Percentiles rank a stretch among this genome's conserved stretches.
phyloP scores from a whole-genome alignment of 2,329 filamentous ascomycete species.

The Nectriaceae sp. region DNA sequence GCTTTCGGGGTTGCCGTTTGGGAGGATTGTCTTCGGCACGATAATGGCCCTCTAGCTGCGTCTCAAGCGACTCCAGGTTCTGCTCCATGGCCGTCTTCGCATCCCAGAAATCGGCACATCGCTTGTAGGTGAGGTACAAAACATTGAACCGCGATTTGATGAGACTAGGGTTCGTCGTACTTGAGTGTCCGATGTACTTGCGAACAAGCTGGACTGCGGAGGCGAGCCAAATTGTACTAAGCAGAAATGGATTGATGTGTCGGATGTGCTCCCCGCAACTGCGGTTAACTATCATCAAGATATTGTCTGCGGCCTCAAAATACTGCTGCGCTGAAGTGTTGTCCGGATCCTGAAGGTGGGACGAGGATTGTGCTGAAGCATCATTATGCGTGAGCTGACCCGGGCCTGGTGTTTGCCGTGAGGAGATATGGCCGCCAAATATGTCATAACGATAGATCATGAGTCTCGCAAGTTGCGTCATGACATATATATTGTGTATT shows the following conservation, averaged over 20 bases:
- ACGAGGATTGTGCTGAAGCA: not conserved
- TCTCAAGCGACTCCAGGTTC: constrained; percentile 28
- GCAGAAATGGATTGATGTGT: constrained; percentile 2
- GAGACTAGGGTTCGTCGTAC: constrained; percentile 5
- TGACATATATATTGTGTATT: constrained; percentile 35
- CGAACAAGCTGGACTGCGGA: constrained; percentile 12
- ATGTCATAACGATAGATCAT: constrained; percentile 36
- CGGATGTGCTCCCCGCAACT: constrained; percentile 2
- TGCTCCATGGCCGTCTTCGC: constrained; percentile 26
- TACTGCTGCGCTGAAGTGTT: not conserved
- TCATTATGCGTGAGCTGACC: not conserved
- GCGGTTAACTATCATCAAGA: not conserved
- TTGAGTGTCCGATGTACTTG: constrained; percentile 2
- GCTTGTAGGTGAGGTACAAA: constrained; percentile 24
- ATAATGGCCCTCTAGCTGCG: constrained; percentile 17
- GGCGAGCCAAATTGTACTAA: constrained; percentile 1
- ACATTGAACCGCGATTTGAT: constrained; percentile 16
- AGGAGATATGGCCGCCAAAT: constrained; percentile 19
- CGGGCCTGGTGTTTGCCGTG: not conserved
- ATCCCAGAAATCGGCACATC: constrained; percentile 30
- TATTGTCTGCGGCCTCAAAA: constrained; percentile 4
- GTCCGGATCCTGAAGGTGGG: not conserved
- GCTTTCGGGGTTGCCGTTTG: too few relatives aligned
- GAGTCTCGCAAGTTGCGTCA: constrained; percentile 35
- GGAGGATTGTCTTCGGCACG: not conserved